These are phyloP conservation scores for Hyphopichia wangnamkhiaoensis DNA, from an alignment of 1,139 yeast genomes.

Conservation along the genomic window DNA sequence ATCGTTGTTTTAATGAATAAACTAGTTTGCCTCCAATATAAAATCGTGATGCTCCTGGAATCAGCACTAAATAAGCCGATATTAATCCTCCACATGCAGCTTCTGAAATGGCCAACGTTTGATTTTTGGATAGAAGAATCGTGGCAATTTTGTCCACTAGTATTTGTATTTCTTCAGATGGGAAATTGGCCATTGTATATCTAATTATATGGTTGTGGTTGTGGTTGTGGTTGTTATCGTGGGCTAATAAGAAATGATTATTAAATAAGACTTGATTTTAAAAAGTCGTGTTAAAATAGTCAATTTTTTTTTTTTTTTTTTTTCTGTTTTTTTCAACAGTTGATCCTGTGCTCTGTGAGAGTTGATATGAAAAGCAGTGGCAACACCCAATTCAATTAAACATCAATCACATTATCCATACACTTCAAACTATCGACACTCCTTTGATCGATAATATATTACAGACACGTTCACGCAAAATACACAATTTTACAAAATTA, in stretches of 20 bases:
- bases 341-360: too few species aligned
- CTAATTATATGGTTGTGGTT: not conserved
- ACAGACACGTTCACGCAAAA: too few species aligned
- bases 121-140: conserved; percentile 50
- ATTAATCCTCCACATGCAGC: conserved; percentile 90
- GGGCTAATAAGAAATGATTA: not conserved
- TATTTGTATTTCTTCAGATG: conserved; percentile 54
- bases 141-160: conserved; percentile 60
- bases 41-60: conserved; percentile 83
- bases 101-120: conserved; percentile 78
- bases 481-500: not conserved
- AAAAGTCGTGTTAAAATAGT: not conserved
- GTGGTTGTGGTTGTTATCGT: not conserved
- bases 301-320: not conserved
- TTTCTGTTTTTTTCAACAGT: not conserved
- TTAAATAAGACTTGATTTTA: not conserved
- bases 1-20: conserved; percentile 72
- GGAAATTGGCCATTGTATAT: conserved; percentile 50
- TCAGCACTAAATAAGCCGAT: conserved; percentile 75
- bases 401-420: too few species aligned
- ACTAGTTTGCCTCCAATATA: conserved; percentile 84
- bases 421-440: too few species aligned
- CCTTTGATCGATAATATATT: too few species aligned
- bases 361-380: conserved; percentile 2
- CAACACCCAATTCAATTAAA: not conserved